phyloP scores from a whole-genome alignment of 208 protist species.

The Naegleria lovaniensis region DNA sequence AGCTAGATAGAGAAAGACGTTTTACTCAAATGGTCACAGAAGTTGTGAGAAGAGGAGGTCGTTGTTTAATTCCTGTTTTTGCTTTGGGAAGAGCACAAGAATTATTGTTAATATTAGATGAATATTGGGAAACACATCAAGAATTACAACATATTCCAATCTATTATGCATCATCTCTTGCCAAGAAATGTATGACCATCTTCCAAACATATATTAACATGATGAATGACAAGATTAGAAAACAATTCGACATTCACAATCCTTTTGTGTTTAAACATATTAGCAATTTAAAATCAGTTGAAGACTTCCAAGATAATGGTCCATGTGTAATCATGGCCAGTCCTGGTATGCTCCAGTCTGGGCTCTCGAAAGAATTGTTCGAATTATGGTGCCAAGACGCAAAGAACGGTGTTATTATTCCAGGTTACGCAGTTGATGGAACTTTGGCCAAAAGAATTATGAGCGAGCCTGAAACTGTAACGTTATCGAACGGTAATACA shows the following conservation, averaged over 20 bases:
- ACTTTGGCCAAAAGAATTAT: conserved; percentile 93
- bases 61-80: conserved; percentile 96
- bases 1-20: conserved; percentile 83
- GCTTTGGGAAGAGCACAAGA: conserved; percentile 95
- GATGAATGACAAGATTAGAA: conserved; percentile 91
- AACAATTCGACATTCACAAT: conserved; percentile 76
- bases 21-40: conserved; percentile 86
- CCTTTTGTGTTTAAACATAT: conserved; percentile 97
- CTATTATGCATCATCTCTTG: conserved; percentile 95
- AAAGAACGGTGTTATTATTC: conserved; percentile 91
- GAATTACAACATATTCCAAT: conserved; percentile 94
- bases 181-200: conserved; percentile 93
- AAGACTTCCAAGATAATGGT: conserved; percentile 56
- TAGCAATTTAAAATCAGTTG: conserved; percentile 59
- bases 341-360: conserved; percentile 92
- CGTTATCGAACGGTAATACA: conserved; percentile 58
- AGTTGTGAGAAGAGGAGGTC: conserved; percentile 82
- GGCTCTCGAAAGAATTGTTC: conserved; percentile 94
- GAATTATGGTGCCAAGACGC: conserved; percentile 91
- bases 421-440: conserved; percentile 92
- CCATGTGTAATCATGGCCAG: conserved; percentile 86
- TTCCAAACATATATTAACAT: conserved; percentile 95
- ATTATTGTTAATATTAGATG: conserved; percentile 95
- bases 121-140: conserved; percentile 93
- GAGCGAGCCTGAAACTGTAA: conserved; percentile 55